Evolutionary conservation across 2,329 filamentous ascomycete genomes (phyloP), one percentile per base, ranked within the genome.

Genomic region (Setomelanomma holmii): DNA sequence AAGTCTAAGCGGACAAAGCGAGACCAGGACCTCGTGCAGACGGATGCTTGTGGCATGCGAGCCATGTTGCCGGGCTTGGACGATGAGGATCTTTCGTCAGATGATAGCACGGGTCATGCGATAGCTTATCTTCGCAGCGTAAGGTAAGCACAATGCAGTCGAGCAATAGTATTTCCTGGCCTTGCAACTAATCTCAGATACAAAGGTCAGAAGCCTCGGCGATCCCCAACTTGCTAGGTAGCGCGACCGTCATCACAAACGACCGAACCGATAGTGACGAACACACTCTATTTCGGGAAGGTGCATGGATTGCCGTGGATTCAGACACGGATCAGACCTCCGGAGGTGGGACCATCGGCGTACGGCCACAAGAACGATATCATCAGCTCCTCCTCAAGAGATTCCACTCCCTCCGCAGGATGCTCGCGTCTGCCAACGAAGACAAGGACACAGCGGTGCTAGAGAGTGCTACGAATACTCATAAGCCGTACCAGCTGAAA

Each of bases 171-270:
- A 12, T 8, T 11, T 21, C 17, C 16, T 17, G 20, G 40, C 19
- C 30, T 8, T 49, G 17, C 52, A 45, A 46, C 59, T 64, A 21
- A 67, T 55, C 56, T 43, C 44, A 52, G 17, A 17, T 36, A 56
- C 46, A 50, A 58, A 95, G 90, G 77, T 82, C 85, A 61, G 87
- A 96, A 83, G 90, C 90, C n/a, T 85, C 80, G 54, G 76, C 80
- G 8, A 88, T 96, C 27, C 91, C 91, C 1, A 83, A 87, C 60
- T 77, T 95, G 10, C 82, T 95, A 45, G 83, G 86, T 40, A 89
- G 76, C 63, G 59, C 69, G 12, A 53, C 61, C 36, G 61, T 69
- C 36, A 20, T 54, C 17, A 39, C 50, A 6, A 44, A 59, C 14
- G 42, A 41, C 53, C 35, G 14, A 45, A 23, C 33, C n/a, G 24